Base-by-base conservation (phyloP, 129 eudicot species). In the Rutidosis leptorrhynchoides region DNA sequence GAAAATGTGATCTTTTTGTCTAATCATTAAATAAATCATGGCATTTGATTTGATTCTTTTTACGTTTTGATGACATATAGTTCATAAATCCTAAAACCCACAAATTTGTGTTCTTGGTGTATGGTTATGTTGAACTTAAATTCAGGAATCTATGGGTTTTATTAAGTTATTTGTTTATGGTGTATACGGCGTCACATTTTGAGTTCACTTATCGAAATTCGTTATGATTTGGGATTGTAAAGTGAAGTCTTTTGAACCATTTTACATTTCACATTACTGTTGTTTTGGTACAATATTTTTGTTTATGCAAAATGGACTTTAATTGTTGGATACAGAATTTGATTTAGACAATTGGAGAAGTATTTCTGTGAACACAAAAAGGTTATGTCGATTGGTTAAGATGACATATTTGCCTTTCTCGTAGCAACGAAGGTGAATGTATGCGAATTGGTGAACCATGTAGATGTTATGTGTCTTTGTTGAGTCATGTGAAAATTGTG, bases 401-500 rank as follows among this genome's bases (percentile, higher is more conserved):
- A 17, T n/a, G 55, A 19, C 23, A 19, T 17, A 5, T 49, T 49
- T 49, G 25, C 21, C 23, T 4, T 51, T 20, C 23, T 51, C 4
- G 7, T 20, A 51, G 56, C 40, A 19, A 37, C 27, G 14, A 29
- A 25, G 21, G 55, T 19, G 26, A 29, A 58, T 70, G 58, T 46
- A 46, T 5, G 76, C 26, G 22, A 45, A 60, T 30, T 58, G 63
- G 63, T 51, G 70, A 62, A 71, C 5, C 62, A 43, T 58, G 67
- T 17, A 70, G 17, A 58, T 12, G 6, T 6, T 26, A 65, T 29
- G 70, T 73, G 57, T 63, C 17, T 55, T 49, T 63, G 71, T 73
- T 73, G 65, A 64, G 65, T 73, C 77, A 73, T 73, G 65, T 54
- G 27, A 53, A 17, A 56, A 37, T 24, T 73, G 65, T 55, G 42